phyloP scores from a whole-genome alignment of 768 basidiomycete species.

The Mycena maculata region DNA sequence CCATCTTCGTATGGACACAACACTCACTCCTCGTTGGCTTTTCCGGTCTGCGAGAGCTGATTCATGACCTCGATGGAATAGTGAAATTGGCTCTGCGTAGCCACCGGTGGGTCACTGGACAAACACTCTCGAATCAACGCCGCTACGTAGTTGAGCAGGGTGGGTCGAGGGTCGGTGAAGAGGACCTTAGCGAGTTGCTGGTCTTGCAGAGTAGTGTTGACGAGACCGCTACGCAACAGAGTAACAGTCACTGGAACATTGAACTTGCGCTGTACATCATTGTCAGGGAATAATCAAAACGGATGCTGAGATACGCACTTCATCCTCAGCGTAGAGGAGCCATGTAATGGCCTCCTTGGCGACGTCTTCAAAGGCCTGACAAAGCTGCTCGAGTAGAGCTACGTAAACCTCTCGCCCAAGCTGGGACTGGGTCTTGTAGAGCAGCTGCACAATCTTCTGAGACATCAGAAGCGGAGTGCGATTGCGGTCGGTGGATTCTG shows the following conservation, averaged over 20 bases:
- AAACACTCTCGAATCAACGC: conserved; percentile 89
- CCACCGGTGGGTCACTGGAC: conserved; percentile 82
- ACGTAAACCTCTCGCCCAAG: conserved; percentile 95
- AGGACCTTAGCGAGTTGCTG: conserved; percentile 90
- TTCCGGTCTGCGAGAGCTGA: conserved; percentile 77
- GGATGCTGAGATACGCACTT: conserved; percentile 61
- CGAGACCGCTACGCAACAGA: conserved; percentile 84
- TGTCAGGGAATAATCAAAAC: conserved; percentile 17
- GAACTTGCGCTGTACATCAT: conserved; percentile 82
- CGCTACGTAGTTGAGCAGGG: conserved; percentile 83
- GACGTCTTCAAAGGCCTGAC: conserved; percentile 90
- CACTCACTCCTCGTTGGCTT: conserved; percentile 88
- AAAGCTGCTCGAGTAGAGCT: conserved; percentile 87
- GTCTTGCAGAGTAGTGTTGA: conserved; percentile 84
- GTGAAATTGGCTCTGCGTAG: conserved; percentile 82
- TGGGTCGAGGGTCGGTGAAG: conserved; percentile 80
- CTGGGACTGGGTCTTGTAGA: conserved; percentile 90
- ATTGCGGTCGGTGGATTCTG: conserved; percentile 80
- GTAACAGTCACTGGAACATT: conserved; percentile 95
- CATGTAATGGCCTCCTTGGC: conserved; percentile 97
- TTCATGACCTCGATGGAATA: conserved; percentile 84
- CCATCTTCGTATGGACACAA: background rate
- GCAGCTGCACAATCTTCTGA: conserved; percentile 94
- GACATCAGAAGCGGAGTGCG: conserved; percentile 93
- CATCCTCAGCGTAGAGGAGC: conserved; percentile 96